A percentile compares a stretch with the other conserved stretches of the same genome.
Conservation (phyloP, 805 yeast genomes). For the Trichomonascus vanleenenianus region DNA sequence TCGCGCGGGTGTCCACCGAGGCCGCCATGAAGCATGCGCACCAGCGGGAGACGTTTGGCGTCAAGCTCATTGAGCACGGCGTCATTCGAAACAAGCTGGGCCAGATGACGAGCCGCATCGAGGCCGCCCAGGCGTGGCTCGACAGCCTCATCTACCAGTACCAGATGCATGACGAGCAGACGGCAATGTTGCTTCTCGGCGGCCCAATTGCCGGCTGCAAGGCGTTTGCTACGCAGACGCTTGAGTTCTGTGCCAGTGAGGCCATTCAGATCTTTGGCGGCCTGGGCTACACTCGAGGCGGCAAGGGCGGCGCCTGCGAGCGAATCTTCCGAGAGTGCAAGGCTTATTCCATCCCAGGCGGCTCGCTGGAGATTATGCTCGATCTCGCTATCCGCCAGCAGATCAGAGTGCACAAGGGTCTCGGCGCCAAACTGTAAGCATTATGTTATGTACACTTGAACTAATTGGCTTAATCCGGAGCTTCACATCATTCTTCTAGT, state of each 20-base stretch:
- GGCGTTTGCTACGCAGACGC: conserved; percentile 33
- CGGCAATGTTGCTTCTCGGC: conserved; percentile 32
- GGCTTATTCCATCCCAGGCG: conserved; percentile 39
- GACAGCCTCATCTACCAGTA: conserved; percentile 31
- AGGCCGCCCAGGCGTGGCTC: conserved; percentile 34
- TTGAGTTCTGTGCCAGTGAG: conserved; percentile 37
- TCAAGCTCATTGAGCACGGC: conserved; percentile 33
- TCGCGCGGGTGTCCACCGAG: conserved; percentile 32
- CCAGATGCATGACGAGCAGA: conserved; percentile 25
- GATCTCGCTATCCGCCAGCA: conserved; percentile 35
- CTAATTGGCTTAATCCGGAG: neutral
- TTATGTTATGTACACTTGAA: neutral
- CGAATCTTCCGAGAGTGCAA: conserved; percentile 38
- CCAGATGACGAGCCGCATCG: conserved; percentile 33
- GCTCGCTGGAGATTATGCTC: conserved; percentile 38
- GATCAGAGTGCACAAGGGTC: conserved; percentile 31
- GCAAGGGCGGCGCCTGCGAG: conserved; percentile 37
- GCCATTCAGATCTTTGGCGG: conserved; percentile 39
- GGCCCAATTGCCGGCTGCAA: conserved; percentile 38
- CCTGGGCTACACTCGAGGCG: conserved; percentile 35
- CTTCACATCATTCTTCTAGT: neutral
- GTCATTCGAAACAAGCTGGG: conserved; percentile 37
- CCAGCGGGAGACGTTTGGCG: conserved; percentile 36
- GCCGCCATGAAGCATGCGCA: conserved; percentile 35
- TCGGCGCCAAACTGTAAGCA: conserved; percentile 33